A percentile compares a stretch with the other conserved stretches of the same genome.
Evolutionary conservation across 805 yeast species (phyloP).

Genomic region (Phaffomyces thermotolerans): DNA sequence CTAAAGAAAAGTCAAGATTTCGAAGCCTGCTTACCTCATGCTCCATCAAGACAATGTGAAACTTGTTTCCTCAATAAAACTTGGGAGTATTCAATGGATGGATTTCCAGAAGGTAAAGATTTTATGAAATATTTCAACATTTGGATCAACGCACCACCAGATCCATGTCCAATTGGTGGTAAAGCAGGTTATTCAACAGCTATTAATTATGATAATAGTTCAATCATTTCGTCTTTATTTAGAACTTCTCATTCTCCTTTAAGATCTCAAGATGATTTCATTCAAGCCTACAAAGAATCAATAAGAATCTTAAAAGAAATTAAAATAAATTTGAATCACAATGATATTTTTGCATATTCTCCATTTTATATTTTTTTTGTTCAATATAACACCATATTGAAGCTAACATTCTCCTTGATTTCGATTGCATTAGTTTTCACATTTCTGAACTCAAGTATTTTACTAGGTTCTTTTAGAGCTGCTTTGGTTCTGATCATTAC

Average conservation of each 20-base stretch:
- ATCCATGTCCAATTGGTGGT: constrained; percentile 93
- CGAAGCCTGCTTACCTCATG: constrained; percentile 59
- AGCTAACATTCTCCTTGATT: constrained; percentile 49
- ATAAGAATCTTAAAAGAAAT: constrained; percentile 57
- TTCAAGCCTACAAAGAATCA: constrained; percentile 69
- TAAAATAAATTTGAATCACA: constrained; percentile 34
- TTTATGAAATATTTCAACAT: constrained; percentile 66
- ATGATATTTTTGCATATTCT: constrained; percentile 74
- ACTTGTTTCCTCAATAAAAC: constrained; percentile 58
- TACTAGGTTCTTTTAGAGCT: constrained; percentile 62
- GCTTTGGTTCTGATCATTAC: constrained; percentile 50
- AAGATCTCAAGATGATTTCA: constrained; percentile 78
- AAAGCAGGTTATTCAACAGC: constrained; percentile 80
- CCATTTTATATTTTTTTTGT: constrained; percentile 91
- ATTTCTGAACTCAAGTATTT: constrained; percentile 41
- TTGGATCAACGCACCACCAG: constrained; percentile 83
- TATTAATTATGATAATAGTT: constrained; percentile 36
- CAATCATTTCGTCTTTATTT: constrained; percentile 56
- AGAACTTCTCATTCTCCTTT: constrained; percentile 75
- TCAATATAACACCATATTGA: constrained; percentile 65
- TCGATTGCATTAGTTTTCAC: constrained; percentile 46
- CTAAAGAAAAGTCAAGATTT: constrained; percentile 39
- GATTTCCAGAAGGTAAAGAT: constrained; percentile 68
- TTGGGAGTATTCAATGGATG: constrained; percentile 71
- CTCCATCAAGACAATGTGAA: constrained; percentile 65